Evolutionary conservation across 305 asterid species (phyloP), one percentile per base, ranked within the genome.

Genomic region (Plantago coronopus): DNA sequence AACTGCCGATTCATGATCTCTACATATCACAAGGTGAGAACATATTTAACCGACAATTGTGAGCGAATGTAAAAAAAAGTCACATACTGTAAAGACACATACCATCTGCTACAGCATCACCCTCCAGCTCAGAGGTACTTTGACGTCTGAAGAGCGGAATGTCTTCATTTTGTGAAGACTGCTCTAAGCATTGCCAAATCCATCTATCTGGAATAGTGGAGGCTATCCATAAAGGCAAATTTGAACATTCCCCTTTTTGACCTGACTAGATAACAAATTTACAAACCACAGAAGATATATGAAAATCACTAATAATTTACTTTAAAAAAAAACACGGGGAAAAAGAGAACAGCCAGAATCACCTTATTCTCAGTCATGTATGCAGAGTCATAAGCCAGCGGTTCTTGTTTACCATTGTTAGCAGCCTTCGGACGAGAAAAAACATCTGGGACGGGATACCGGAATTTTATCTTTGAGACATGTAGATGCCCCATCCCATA

Each of bases 401-500:
- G 62, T 66, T 71, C 65, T 67, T 62, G 67, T 68, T 72, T 70
- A 56, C 74, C 62, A 58, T 64, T 43, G 67, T 63, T 45, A 55
- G 62, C 72, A 60, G 69, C 69, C 63, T 75, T 83, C 71, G 63
- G 75, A 49, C 55, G 78, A 55, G 73, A 64, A 71, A 70, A 75
- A 73, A 70, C 74, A 75, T 81, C 87, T 57, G 99, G 99, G 56
- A 89, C 75, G 50, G 99, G 97, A 77, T 61, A 70, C 69, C 99
- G 96, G 73, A 93, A 89, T 76, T 82, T 93, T 71, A 85, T 62
- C 78, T 85, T 89, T 53, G 96, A 80, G 57, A 85, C 80, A 53
- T 93, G 99, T 66, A 93, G 70, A 74, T 83, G 97, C 27, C 97
- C 90, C 99, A 93, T 93, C 65, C 99, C 99, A 60, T 82, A 87